phyloP scores from a whole-genome alignment of 257 asterid genomes.

The Jaltomata sinuosa region DNA sequence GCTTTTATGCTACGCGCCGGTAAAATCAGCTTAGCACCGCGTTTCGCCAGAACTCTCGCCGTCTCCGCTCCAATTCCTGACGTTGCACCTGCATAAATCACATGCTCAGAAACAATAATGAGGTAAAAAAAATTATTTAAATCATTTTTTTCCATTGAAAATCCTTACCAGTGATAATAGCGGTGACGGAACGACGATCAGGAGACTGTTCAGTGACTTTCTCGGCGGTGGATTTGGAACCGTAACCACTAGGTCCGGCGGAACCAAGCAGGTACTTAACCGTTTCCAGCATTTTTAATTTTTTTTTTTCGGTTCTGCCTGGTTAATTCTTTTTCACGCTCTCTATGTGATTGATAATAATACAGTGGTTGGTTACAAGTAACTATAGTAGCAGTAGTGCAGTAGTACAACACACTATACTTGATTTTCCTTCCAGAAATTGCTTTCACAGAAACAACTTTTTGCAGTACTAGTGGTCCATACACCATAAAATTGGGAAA shows the following conservation, averaged over 20 bases:
- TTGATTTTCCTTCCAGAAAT: background rate
- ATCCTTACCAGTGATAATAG: constrained; percentile 63
- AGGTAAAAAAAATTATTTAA: background rate
- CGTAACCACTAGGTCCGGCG: constrained; percentile 71
- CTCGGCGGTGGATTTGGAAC: constrained; percentile 83
- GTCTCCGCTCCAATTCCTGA: constrained; percentile 97
- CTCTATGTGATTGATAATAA: background rate
- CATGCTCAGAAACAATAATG: background rate
- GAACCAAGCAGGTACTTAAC: constrained; percentile 70
- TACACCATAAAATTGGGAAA: background rate
- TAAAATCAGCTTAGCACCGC: constrained; percentile 75
- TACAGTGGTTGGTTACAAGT: background rate
- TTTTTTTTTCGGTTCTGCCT: background rate
- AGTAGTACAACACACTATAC: background rate
- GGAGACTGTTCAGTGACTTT: constrained; percentile 46
- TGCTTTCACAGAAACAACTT: background rate
- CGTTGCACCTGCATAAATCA: constrained; percentile 54
- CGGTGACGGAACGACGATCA: constrained; percentile 57
- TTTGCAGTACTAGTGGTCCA: background rate
- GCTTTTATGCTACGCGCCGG: constrained; percentile 75
- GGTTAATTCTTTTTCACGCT: background rate
- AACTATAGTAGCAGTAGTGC: background rate
- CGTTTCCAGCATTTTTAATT: constrained; percentile 50
- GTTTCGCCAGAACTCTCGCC: constrained; percentile 73
- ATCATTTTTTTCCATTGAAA: background rate